Base-by-base conservation (phyloP, 495 filamentous ascomycete genomes). In the Xylaria venustula region DNA sequence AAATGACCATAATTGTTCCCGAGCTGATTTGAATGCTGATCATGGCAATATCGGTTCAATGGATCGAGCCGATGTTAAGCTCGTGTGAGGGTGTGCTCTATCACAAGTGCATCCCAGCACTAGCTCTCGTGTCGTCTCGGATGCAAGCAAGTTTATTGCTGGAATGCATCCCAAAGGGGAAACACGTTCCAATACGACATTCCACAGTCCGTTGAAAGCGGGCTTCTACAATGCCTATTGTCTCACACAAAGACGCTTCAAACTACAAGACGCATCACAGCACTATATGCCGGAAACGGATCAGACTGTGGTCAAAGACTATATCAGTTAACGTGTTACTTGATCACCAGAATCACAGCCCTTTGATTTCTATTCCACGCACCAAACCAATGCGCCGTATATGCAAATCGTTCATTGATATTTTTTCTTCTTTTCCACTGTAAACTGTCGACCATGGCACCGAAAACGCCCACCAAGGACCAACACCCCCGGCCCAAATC, bases 131-230 rank as follows among this genome's bases (percentile, higher is more conserved):
- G 52, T 19, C 22, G 4, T 7, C 14, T 12, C 25, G 47, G 7
- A 22, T 23, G 19, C 17, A 28, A 14, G 23, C 15, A 11, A 34
- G 11, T 37, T 37, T 9, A 17, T 40, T 15, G 30, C 25, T 36
- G 28, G 54, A 59, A 50, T 41, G 17, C 14, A 2, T 17, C 6
- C 22, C 7, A 34, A 11, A 37, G 23, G 37, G 17, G 25, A 59
- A 59, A 30, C 34, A 7, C n/a, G n/a, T n/a, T 5, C 14, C 37
- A 20, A 3, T 41, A 17, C 26, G 17, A 25, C 32, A 32, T 32
- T 47, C 46, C 45, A 26, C 42, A 42, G 9, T 42, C 3, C 6
- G 20, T 60, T 60, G 58, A 60, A 60, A 60, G 49, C 58, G 50
- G 56, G 19, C 19, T 40, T 37, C 4, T 7, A 49, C 19, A 58